A percentile compares a stretch with the other conserved stretches of the same genome.
Evolutionary conservation across 2,329 filamentous ascomycete genomes (phyloP).

Genomic region (Orbilia blumenaviensis): DNA sequence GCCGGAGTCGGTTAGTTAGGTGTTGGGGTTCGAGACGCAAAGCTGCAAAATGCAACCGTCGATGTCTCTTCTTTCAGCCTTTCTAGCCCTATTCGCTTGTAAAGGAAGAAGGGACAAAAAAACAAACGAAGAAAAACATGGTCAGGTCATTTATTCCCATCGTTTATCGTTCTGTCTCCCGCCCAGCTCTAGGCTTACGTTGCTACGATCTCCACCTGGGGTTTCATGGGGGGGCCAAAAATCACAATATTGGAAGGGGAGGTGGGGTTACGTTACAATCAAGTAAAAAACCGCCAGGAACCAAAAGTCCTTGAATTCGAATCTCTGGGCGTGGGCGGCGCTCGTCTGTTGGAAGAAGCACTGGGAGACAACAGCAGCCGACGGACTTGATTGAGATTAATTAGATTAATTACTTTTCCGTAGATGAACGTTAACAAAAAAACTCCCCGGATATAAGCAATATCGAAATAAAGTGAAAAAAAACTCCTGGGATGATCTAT

Average conservation of each 20-base stretch:
- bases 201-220: neutral
- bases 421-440: neutral
- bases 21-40: neutral
- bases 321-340: conserved; percentile 3
- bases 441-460: neutral
- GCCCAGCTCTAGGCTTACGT: conserved; percentile 13
- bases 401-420: conserved; percentile 12
- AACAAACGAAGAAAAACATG: neutral
- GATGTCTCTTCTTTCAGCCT: neutral
- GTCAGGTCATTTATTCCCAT: conserved; percentile 6
- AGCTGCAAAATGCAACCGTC: neutral
- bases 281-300: conserved; percentile 7
- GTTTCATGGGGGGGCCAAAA: conserved; percentile 7
- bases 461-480: neutral
- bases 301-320: no score
- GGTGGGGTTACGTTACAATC: conserved; percentile 38
- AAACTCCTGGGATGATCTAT: conserved; percentile 7
- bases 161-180: conserved; percentile 21
- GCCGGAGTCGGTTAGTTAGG: neutral
- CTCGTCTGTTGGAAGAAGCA: conserved; percentile 18
- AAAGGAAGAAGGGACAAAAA: neutral
- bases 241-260: neutral
- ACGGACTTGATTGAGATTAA: conserved; percentile 24
- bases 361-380: conserved; percentile 27
- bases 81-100: neutral